phyloP scores from a whole-genome alignment of 1,284 basidiomycete genomes.

The Boletus subluridellus region DNA sequence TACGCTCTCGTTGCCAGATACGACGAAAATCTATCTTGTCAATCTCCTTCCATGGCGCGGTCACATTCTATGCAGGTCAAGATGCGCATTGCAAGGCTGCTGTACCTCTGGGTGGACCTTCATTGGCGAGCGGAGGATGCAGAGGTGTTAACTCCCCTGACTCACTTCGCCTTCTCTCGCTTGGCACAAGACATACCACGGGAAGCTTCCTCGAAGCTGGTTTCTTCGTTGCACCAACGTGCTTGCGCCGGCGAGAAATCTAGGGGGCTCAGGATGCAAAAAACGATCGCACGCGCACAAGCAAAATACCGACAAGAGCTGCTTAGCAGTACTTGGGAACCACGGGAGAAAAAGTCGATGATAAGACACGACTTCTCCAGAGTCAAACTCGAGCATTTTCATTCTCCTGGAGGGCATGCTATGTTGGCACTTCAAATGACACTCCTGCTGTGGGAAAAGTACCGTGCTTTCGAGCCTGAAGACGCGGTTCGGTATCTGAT shows the following conservation, averaged over 20 bases:
- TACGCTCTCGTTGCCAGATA: conserved; percentile 58
- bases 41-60: conserved; percentile 38
- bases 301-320: conserved; percentile 21
- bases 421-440: conserved; percentile 46
- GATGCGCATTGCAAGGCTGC: conserved; percentile 60
- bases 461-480: conserved; percentile 40
- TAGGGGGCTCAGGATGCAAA: conserved; percentile 26
- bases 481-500: conserved; percentile 41
- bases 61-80: conserved; percentile 53
- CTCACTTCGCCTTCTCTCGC: conserved; percentile 34
- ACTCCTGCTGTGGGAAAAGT: conserved; percentile 35
- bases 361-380: conserved; percentile 23
- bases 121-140: conserved; percentile 65
- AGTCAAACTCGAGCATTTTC: conserved; percentile 32
- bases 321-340: conserved; percentile 28
- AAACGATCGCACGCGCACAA: conserved; percentile 27
- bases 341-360: conserved; percentile 31
- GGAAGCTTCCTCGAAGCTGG: conserved; percentile 23
- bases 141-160: conserved; percentile 38
- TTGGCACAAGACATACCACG: conserved; percentile 32
- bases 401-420: conserved; percentile 36
- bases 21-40: conserved; percentile 38
- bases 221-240: conserved; percentile 26
- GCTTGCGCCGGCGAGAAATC: conserved; percentile 22
- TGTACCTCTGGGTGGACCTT: conserved; percentile 72